Base-by-base conservation (phyloP, 176 grass and related monocot genomes). In the Oryza longistaminata region DNA sequence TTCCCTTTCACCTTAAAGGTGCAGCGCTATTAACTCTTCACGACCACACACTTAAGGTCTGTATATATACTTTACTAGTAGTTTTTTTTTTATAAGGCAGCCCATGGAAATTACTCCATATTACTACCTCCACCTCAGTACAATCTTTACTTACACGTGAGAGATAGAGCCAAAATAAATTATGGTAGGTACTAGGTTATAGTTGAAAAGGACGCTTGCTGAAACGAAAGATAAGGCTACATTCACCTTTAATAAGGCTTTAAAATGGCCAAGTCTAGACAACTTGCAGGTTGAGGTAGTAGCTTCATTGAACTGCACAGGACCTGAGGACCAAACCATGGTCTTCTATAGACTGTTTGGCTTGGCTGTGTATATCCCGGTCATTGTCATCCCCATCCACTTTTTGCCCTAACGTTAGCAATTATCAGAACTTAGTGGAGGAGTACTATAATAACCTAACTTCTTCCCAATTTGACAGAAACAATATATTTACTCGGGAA, bases 171-270 rank as follows among this genome's bases (percentile, higher is more conserved):
- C 3, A 17, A 42, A 64, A 7, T 24, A 27, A 29, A 39, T 66
- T 66, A 44, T 46, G 13, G 2, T 78, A 78, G 60, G 39, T 44
- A 78, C 76, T 78, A 78, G 61, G 61, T 31, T 19, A 19, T 64
- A 66, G 40, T 13, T 64, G 62, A 66, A 66, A 79, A 66, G 0
- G 76, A 79, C 8, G 70, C 11, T 5, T 1, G 75, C 35, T 46
- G 3, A 14, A 77, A 26, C 37, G 24, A 52, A 52, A 52, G 4
- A 52, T 52, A 52, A 52, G 49, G 49, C 14, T 16, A 49, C 12
- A 66, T 45, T 53, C 15, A 53, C 50, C 46, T 49, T 49, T 14
- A 49, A 49, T 14, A 49, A 49, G 46, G 11, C 46, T 49, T 49
- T 43, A 10, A 46, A 46, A 46, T 16, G 0, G 3, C 14, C 2